Evolutionary conservation across 2,329 filamentous ascomycete genomes (phyloP).

Genomic region (Ceratocystis huliohia): DNA sequence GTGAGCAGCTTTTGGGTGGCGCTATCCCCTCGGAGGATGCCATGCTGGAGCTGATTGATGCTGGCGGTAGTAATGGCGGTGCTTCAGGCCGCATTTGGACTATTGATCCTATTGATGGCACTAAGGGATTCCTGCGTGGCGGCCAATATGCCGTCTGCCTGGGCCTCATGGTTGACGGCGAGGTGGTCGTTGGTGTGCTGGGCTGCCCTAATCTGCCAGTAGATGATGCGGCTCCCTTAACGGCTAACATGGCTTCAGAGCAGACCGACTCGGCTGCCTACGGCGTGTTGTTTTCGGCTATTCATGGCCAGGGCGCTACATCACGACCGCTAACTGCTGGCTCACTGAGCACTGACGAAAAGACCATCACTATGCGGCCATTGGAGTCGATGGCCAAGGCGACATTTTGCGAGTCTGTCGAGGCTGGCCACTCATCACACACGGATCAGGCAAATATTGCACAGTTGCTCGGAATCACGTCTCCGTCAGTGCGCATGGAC

Average conservation of each 20-base stretch:
- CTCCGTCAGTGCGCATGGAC: conserved; percentile 87
- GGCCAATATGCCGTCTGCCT: conserved; percentile 96
- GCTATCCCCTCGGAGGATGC: conserved; percentile 53
- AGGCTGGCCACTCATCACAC: conserved; percentile 84
- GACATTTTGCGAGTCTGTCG: conserved; percentile 93
- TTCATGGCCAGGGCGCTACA: conserved; percentile 66
- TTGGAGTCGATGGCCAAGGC: conserved; percentile 63
- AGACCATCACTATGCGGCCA: conserved; percentile 52
- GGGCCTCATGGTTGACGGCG: conserved; percentile 79
- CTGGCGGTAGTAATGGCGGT: conserved; percentile 58
- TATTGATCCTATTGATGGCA: conserved; percentile 94
- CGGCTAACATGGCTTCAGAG: conserved; percentile 45
- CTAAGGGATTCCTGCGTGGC: conserved; percentile 89
- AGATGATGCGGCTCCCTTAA: conserved; percentile 57
- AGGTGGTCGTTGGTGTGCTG: conserved; percentile 86
- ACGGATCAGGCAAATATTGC: conserved; percentile 66
- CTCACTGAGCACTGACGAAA: conserved; percentile 38
- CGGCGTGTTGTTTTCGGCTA: conserved; percentile 79
- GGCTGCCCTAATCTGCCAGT: conserved; percentile 92
- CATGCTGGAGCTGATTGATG: conserved; percentile 56
- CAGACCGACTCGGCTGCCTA: conserved; percentile 58
- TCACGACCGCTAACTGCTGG: conserved; percentile 56
- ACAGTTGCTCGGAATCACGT: conserved; percentile 70
- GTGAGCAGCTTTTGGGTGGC: conserved; percentile 55
- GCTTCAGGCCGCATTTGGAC: conserved; percentile 76